Percentiles rank a stretch among this genome's conserved stretches.
Evolutionary conservation across 176 grass and related monocot genomes (phyloP).

Genomic region (Canna indica): DNA sequence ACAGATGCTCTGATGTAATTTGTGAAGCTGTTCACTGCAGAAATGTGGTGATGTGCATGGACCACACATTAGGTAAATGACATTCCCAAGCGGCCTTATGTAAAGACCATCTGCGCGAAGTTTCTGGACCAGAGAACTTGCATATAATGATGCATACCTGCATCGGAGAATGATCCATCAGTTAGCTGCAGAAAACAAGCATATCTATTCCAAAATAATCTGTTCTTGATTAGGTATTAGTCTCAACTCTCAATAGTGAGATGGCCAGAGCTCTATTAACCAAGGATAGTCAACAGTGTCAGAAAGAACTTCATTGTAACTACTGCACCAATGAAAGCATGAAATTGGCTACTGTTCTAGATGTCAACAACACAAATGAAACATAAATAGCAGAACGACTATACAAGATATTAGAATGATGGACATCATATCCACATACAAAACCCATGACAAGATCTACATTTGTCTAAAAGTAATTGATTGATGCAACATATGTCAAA

Average conservation of each 20-base stretch:
- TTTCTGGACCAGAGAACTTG: conserved; percentile 52
- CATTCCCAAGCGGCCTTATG: conserved; percentile 67
- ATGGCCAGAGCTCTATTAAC: background rate
- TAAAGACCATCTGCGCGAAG: conserved; percentile 77
- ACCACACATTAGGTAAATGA: conserved; percentile 92
- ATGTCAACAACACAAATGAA: background rate
- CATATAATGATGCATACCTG: conserved; percentile 69
- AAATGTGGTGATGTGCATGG: conserved; percentile 57
- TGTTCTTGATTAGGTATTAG: conserved; percentile 1
- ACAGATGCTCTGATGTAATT: conserved; percentile 41
- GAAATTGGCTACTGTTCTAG: background rate
- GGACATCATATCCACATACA: background rate
- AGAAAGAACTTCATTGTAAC: no score
- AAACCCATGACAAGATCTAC: no score
- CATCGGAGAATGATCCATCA: conserved; percentile 8
- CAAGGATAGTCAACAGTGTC: background rate
- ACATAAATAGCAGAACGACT: background rate
- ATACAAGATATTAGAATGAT: background rate
- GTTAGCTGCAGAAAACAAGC: conserved; percentile 6
- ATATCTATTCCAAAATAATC: background rate
- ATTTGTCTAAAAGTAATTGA: no score
- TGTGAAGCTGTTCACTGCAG: conserved; percentile 55
- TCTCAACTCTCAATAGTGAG: background rate
- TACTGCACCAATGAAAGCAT: no score
- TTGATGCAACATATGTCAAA: no score